phyloP scores from a whole-genome alignment of 2,329 filamentous ascomycete genomes.

The Monilinia laxa region DNA sequence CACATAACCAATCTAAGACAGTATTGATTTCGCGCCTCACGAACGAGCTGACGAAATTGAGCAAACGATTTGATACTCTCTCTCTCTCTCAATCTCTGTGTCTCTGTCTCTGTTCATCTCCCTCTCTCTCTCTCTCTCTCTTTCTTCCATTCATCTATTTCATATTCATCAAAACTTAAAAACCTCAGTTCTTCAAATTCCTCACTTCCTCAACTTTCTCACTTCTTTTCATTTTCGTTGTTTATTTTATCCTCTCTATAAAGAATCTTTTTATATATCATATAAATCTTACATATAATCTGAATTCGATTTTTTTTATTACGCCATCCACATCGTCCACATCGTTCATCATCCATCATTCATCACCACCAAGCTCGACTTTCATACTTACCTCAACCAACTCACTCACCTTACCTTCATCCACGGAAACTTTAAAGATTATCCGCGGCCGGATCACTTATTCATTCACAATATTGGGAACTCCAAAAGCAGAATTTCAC shows the following conservation, averaged over 20 bases:
- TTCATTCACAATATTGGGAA: not conserved
- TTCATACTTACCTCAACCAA: not conserved
- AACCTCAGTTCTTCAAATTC: not conserved
- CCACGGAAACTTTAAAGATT: not conserved
- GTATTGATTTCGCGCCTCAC: not conserved
- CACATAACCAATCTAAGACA: slow-evolving; percentile 10
- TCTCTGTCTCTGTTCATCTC: not conserved
- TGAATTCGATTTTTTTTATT: not conserved
- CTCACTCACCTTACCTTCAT: not conserved
- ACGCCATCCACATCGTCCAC: not conserved
- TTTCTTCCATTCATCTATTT: no score
- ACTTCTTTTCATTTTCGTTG: not conserved
- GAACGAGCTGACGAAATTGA: not conserved
- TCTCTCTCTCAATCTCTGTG: no score
- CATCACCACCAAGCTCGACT: not conserved
- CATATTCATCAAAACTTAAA: not conserved
- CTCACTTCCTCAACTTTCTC: not conserved
- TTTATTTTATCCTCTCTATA: not conserved
- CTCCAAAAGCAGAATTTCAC: not conserved
- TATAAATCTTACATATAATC: not conserved
- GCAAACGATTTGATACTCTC: not conserved
- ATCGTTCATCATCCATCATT: not conserved
- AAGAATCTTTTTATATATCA: slow-evolving; percentile 2
- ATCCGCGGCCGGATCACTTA: not conserved
- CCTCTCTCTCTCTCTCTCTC: not conserved